These are phyloP conservation scores for Botryosphaeria dothidea DNA, from an alignment of 2,329 filamentous ascomycete genomes.

Conservation along the genomic window DNA sequence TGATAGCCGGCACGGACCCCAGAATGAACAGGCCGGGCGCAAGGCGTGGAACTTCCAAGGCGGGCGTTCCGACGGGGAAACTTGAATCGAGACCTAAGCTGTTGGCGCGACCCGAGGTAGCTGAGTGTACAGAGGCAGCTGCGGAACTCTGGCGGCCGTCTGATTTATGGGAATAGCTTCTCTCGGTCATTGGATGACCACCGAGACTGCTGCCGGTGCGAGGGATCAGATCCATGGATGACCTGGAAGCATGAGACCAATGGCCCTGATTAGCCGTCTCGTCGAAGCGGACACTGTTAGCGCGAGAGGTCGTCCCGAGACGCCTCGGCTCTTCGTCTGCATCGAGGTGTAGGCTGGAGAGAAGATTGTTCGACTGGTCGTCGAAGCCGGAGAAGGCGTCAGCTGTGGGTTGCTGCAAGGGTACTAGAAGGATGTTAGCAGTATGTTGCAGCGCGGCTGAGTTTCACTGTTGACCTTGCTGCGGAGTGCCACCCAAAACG, in stretches of 20 bases:
- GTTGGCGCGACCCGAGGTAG: slow-evolving; percentile 77
- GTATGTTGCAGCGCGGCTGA: slow-evolving; percentile 1
- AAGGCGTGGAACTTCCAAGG: slow-evolving; percentile 68
- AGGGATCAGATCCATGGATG: slow-evolving; percentile 79
- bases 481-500: slow-evolving; percentile 76
- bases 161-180: slow-evolving; percentile 90
- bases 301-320: slow-evolving; percentile 83
- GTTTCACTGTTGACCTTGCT: slow-evolving; percentile 66
- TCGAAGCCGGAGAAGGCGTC: slow-evolving; percentile 91
- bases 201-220: slow-evolving; percentile 79
- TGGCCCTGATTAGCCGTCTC: slow-evolving; percentile 91
- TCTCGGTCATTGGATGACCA: slow-evolving; percentile 80
- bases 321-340: slow-evolving; percentile 83
- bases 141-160: slow-evolving; percentile 93
- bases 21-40: slow-evolving; percentile 83
- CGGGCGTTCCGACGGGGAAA: slow-evolving; percentile 49
- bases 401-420: slow-evolving; percentile 73
- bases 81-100: slow-evolving; percentile 81
- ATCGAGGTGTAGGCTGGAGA: slow-evolving; percentile 81
- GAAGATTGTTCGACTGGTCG: slow-evolving; percentile 76
- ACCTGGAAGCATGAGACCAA: slow-evolving; percentile 80
- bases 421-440: slow-evolving; percentile 57
- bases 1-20: slow-evolving; percentile 87
- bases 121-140: slow-evolving; percentile 79
- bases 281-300: slow-evolving; percentile 96